Percentiles rank a stretch among this genome's conserved stretches.
phyloP scores from a whole-genome alignment of 768 basidiomycete species.

The Kwoniella botswanensis region DNA sequence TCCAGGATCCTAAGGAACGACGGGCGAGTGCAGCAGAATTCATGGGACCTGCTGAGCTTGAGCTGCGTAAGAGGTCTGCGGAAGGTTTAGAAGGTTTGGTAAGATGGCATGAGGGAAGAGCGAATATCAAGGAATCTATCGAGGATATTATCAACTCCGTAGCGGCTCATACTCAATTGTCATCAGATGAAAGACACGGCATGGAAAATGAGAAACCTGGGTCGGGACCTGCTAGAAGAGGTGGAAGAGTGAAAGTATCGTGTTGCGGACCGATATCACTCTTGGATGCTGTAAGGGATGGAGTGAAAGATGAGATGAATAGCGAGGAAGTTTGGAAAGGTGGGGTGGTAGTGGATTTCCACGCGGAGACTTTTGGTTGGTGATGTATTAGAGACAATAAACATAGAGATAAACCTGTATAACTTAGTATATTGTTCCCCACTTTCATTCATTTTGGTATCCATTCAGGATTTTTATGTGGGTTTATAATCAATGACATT shows the following conservation, averaged over 20 bases:
- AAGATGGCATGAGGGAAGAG: conserved; percentile 41
- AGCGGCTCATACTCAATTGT: conserved; percentile 1
- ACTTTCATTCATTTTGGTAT: too few relatives aligned
- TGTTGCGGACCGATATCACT: conserved; percentile 24
- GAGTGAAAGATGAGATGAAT: conserved; percentile 20
- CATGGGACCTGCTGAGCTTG: conserved; percentile 15
- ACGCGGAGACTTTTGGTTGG: conserved; percentile 29
- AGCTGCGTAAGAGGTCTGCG: conserved; percentile 18
- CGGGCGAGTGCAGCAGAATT: background rate
- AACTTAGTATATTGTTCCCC: too few relatives aligned
- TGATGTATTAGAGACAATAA: background rate
- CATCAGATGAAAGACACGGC: background rate
- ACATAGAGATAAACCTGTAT: background rate
- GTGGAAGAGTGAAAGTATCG: conserved; percentile 21
- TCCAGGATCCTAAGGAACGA: conserved; percentile 14
- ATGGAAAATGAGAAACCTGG: background rate
- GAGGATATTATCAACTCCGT: conserved; percentile 23
- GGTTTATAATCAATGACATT: too few relatives aligned
- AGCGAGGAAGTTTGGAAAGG: conserved; percentile 18
- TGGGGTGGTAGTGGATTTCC: conserved; percentile 25
- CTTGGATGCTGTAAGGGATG: conserved; percentile 18
- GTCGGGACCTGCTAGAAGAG: background rate
- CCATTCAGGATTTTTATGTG: too few relatives aligned
- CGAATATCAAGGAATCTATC: conserved; percentile 25
- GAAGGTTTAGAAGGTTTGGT: conserved; percentile 33